Evolutionary conservation across 306 rosid species (phyloP).

Genomic region (Vigna nakashimae): DNA sequence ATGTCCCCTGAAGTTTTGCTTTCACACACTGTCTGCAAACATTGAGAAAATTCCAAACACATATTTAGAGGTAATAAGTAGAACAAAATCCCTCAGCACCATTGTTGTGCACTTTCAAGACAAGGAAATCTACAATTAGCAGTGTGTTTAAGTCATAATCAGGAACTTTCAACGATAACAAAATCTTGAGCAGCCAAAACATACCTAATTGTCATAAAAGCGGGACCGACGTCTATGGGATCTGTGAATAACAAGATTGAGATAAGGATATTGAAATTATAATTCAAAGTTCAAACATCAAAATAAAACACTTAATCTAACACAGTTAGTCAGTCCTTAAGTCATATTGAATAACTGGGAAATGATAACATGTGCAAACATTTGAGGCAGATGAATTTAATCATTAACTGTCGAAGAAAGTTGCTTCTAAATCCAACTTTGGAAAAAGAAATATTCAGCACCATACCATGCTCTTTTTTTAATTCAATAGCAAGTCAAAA

Average conservation of each 20-base stretch:
- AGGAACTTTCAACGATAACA: background rate
- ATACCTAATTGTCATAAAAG: constrained; percentile 87
- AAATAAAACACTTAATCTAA: constrained; percentile 8
- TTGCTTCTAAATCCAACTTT: background rate
- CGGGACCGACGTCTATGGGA: constrained; percentile 80
- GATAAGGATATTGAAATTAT: constrained; percentile 29
- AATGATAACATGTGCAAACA: constrained; percentile 8
- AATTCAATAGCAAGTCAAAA: background rate
- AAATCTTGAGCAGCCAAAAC: constrained; percentile 33
- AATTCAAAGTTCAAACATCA: constrained; percentile 5
- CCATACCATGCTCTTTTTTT: background rate
- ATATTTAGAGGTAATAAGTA: background rate
- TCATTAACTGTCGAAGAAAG: background rate
- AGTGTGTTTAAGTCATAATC: background rate
- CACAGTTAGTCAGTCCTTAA: background rate
- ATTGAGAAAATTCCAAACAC: constrained; percentile 22
- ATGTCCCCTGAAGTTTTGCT: constrained; percentile 43
- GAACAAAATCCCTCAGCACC: background rate
- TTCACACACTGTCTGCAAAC: constrained; percentile 38
- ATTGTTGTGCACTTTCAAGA: background rate
- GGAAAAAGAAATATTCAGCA: background rate
- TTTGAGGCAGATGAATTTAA: background rate
- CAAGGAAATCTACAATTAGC: constrained; percentile 8
- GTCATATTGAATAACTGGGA: constrained; percentile 22
- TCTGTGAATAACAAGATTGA: constrained; percentile 54